Conservation (phyloP, 352 stramenopile species). For the Phytophthora sp. region DNA sequence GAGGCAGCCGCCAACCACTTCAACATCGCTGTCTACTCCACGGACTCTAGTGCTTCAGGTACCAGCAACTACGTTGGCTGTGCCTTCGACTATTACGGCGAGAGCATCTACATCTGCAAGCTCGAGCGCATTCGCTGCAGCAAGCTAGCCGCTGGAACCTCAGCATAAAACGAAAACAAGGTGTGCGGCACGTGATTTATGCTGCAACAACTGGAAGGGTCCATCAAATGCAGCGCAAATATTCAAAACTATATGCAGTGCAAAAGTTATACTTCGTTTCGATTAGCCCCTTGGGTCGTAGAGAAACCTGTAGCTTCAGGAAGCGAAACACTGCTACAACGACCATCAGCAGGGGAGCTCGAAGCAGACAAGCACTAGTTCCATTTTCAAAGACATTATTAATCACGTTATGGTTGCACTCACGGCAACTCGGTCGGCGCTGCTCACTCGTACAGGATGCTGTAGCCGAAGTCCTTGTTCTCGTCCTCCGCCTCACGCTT, state of each 20-base stretch:
- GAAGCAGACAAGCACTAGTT: too few relatives aligned
- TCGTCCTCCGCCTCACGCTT: conserved; percentile 13
- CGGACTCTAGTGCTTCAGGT: background rate
- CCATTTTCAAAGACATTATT: too few relatives aligned
- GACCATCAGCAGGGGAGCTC: too few relatives aligned
- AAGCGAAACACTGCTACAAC: conserved; percentile 78
- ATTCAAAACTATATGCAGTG: conserved; percentile 22
- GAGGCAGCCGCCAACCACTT: conserved; percentile 40
- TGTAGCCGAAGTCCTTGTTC: conserved; percentile 38
- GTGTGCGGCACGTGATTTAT: background rate
- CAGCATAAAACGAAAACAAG: too few relatives aligned
- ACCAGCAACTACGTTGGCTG: background rate
- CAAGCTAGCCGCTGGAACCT: background rate
- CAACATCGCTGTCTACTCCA: conserved; percentile 39
- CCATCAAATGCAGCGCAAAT: conserved; percentile 1
- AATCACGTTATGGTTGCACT: too few relatives aligned
- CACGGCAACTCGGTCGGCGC: too few relatives aligned
- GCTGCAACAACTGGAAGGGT: background rate
- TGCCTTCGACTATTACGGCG: conserved; percentile 30
- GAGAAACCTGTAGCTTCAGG: conserved; percentile 58
- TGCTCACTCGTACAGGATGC: conserved; percentile 33
- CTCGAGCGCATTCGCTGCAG: conserved; percentile 11
- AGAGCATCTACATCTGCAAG: conserved; percentile 62
- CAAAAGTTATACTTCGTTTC: conserved; percentile 13
- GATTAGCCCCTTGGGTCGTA: background rate